A percentile compares a stretch with the other conserved stretches of the same genome.
These are phyloP conservation scores for Jaenimonas drosophilae DNA, from an alignment of 208 protist species.

Conservation along the genomic window DNA sequence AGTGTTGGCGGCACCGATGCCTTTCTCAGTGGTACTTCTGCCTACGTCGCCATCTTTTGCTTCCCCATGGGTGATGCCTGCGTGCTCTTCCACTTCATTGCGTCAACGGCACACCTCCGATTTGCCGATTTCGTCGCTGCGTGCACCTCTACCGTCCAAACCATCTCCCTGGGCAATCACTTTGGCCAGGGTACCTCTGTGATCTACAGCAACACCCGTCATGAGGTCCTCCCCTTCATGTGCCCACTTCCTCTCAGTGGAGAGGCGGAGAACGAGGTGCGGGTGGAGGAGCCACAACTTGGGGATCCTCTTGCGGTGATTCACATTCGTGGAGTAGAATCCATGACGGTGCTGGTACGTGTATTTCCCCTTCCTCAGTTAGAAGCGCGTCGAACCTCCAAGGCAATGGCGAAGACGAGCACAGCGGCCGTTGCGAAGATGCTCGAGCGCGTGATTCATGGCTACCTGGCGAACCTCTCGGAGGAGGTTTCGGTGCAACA, in stretches of 20 bases:
- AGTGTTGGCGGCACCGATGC: no score
- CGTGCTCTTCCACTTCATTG: constrained; percentile 66
- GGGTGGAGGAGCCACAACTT: constrained; percentile 65
- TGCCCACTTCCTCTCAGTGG: constrained; percentile 31
- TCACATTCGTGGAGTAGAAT: constrained; percentile 11
- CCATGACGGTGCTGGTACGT: constrained; percentile 8
- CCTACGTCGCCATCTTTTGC: constrained; percentile 54
- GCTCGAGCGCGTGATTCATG: constrained; percentile 44
- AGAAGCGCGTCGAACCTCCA: no score
- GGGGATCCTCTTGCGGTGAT: constrained; percentile 59
- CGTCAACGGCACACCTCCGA: constrained; percentile 39
- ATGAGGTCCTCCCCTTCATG: constrained; percentile 58
- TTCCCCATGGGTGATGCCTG: constrained; percentile 44
- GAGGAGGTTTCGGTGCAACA: constrained; percentile 31
- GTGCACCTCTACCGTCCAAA: constrained; percentile 57
- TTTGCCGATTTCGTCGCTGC: constrained; percentile 59
- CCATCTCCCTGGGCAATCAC: constrained; percentile 76
- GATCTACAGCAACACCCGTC: constrained; percentile 69
- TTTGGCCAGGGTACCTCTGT: constrained; percentile 61
- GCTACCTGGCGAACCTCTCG: constrained; percentile 39
- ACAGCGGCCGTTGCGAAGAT: no score
- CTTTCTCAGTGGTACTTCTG: no score
- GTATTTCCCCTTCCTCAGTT: constrained; percentile 15
- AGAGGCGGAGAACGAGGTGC: constrained; percentile 18
- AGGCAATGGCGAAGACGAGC: no score